phyloP scores from a whole-genome alignment of 176 grass and related monocot species.

The Carex myosuroides region DNA sequence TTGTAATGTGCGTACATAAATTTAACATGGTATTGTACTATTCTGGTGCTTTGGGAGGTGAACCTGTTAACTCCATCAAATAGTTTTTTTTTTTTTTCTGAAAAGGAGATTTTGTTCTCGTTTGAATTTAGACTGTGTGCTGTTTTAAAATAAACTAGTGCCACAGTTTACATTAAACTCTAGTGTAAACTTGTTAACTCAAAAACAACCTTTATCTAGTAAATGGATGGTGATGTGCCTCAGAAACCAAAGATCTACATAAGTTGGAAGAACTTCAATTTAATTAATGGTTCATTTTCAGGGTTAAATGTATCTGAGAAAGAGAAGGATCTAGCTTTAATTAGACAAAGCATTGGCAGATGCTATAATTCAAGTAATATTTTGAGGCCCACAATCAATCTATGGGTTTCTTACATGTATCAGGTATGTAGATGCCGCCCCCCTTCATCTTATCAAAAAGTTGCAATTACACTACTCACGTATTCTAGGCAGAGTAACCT shows the following conservation, averaged over 20 bases:
- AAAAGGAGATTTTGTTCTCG: neutral
- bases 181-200: neutral
- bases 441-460: neutral
- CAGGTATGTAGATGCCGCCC: neutral
- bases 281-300: neutral
- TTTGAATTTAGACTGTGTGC: neutral
- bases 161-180: neutral
- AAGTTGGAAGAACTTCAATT: neutral
- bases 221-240: neutral
- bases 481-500: neutral
- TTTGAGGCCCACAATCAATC: neutral
- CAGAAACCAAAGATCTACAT: neutral
- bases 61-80: neutral
- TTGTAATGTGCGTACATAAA: neutral
- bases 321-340: constrained; percentile 9
- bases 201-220: neutral
- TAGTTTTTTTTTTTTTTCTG: too few species aligned
- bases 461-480: neutral
- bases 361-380: neutral
- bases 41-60: constrained; percentile 1
- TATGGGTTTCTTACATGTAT: neutral
- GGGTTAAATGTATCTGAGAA: constrained; percentile 2
- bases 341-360: neutral
- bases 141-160: neutral
- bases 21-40: neutral